phyloP scores from a whole-genome alignment of 441 rosid species.

The Mallotus japonicus region DNA sequence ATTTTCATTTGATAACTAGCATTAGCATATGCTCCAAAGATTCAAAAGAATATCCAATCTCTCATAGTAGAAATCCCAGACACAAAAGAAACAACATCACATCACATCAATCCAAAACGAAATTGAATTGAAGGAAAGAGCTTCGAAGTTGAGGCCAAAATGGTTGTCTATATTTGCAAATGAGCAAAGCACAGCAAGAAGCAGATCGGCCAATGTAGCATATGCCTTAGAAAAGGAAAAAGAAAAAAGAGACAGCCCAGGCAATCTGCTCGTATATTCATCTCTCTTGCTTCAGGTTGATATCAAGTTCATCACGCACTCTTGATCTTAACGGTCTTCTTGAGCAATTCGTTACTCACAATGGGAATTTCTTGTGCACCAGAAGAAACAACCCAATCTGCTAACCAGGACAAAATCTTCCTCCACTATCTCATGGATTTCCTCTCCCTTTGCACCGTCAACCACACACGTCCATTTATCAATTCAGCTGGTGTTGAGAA shows the following conservation, averaged over 20 bases:
- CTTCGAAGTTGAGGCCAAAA: not conserved
- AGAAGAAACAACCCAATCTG: not conserved
- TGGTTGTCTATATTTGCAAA: not conserved
- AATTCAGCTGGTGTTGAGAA: not conserved
- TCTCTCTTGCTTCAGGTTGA: not conserved
- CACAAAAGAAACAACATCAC: not conserved
- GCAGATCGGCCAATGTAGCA: too few species aligned
- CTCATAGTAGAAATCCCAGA: not conserved
- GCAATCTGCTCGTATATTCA: too few species aligned
- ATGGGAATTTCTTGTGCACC: slow-evolving; percentile 33
- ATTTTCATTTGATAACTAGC: not conserved
- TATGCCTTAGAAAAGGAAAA: not conserved
- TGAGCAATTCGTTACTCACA: slow-evolving; percentile 10
- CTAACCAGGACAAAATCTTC: not conserved
- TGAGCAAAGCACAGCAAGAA: not conserved
- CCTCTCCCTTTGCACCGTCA: not conserved
- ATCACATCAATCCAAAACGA: not conserved
- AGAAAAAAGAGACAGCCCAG: not conserved
- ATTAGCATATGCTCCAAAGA: not conserved
- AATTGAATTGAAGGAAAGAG: not conserved
- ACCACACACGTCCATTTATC: slow-evolving; percentile 12
- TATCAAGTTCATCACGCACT: not conserved
- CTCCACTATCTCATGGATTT: not conserved
- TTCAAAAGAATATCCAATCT: slow-evolving; percentile 4
- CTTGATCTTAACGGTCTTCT: slow-evolving; percentile 8